Conservation (phyloP, 768 basidiomycete genomes). For the Guyanaporus albipodus region DNA sequence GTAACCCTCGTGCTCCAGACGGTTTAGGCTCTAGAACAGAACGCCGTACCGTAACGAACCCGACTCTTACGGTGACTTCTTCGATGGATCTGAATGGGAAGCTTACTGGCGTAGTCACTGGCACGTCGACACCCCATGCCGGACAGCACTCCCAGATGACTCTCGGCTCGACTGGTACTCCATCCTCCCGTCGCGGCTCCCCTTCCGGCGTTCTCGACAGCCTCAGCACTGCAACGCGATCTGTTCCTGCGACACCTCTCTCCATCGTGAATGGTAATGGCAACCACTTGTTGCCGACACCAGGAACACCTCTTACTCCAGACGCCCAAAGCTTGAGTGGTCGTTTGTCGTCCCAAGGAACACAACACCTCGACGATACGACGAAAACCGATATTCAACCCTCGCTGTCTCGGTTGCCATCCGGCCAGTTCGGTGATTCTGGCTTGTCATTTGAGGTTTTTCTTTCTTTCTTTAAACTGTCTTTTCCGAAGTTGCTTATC, state of each 20-base stretch:
- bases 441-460: constrained; percentile 55
- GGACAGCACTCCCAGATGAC: constrained; percentile 57
- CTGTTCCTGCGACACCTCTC: constrained; percentile 80
- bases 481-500: constrained; percentile 7
- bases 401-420: constrained; percentile 65
- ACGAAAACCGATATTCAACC: constrained; percentile 59
- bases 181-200: constrained; percentile 69
- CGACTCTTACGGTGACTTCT: constrained; percentile 59
- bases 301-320: constrained; percentile 57
- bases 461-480: constrained; percentile 21
- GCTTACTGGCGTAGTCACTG: constrained; percentile 46
- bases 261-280: constrained; percentile 44
- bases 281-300: constrained; percentile 56
- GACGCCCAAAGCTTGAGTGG: constrained; percentile 59
- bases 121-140: constrained; percentile 59
- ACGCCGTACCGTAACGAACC: constrained; percentile 72
- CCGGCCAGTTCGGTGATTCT: constrained; percentile 53
- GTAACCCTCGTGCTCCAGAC: constrained; percentile 59
- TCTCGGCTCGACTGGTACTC: constrained; percentile 28
- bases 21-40: constrained; percentile 51
- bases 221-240: constrained; percentile 61
- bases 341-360: constrained; percentile 50
- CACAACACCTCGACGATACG: constrained; percentile 47
- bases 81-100: constrained; percentile 49
- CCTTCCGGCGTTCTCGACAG: constrained; percentile 63